Percentiles rank a stretch among this genome's conserved stretches.
Evolutionary conservation across 225 moss, liverwort and hornwort genomes (phyloP).

Genomic region (Rhytidiadelphus loreus): DNA sequence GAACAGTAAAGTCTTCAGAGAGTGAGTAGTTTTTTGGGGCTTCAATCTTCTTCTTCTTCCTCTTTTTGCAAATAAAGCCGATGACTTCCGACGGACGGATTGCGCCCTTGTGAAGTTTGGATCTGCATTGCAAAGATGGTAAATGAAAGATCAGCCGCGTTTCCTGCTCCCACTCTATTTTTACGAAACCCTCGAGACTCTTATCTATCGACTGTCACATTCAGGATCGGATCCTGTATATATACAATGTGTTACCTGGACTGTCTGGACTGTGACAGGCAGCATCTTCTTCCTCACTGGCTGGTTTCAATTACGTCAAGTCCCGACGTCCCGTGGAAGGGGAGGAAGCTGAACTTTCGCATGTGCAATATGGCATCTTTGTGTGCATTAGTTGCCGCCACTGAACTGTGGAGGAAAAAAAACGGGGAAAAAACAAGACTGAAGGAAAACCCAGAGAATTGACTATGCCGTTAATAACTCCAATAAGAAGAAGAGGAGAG

Average conservation of each 20-base stretch:
- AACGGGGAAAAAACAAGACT: neutral
- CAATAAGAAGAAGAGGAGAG: neutral
- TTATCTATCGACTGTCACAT: neutral
- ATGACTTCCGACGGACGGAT: neutral
- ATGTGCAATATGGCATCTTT: neutral
- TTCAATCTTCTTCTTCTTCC: too few relatives aligned
- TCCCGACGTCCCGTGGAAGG: too few relatives aligned
- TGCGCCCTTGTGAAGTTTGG: neutral
- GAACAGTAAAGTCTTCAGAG: neutral
- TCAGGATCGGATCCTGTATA: neutral
- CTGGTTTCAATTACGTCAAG: neutral
- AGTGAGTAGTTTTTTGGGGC: too few relatives aligned
- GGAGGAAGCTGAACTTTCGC: neutral
- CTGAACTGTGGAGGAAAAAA: neutral
- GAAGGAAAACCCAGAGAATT: neutral
- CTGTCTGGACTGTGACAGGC: neutral
- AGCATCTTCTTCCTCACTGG: neutral
- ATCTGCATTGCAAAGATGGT: neutral
- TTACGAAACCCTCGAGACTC: neutral
- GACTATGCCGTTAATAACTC: neutral
- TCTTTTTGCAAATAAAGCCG: neutral
- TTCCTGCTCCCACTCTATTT: neutral
- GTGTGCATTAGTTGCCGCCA: neutral
- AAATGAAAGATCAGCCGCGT: neutral
- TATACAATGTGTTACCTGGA: neutral